A percentile compares a stretch with the other conserved stretches of the same genome.
phyloP scores from a whole-genome alignment of 164 flowering plant species.

The Malania oleifera region DNA sequence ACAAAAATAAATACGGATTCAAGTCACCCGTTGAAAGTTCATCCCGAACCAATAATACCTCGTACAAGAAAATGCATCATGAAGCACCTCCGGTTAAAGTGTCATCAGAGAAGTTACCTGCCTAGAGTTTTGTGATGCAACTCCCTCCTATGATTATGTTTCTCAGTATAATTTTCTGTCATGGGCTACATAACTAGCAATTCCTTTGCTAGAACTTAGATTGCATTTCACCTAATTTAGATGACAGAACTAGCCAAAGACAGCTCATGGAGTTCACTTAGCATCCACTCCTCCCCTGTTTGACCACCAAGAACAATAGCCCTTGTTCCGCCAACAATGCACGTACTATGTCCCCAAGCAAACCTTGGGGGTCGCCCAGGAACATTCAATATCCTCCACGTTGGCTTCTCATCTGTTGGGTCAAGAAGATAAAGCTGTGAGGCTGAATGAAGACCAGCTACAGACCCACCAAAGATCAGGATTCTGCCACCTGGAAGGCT shows the following conservation, averaged over 20 bases:
- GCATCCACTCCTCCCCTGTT: slow-evolving; percentile 95
- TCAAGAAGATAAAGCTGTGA: slow-evolving; percentile 81
- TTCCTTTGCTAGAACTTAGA: not conserved
- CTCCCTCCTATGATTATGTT: not conserved
- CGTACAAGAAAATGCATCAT: slow-evolving; percentile 13
- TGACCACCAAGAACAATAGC: slow-evolving; percentile 92
- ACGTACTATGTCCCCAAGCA: slow-evolving; percentile 95
- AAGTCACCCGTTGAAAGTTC: slow-evolving; percentile 9
- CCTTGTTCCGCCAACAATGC: slow-evolving; percentile 89
- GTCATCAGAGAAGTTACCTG: slow-evolving; percentile 6
- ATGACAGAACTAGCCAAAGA: slow-evolving; percentile 53
- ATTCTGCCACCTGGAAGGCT: slow-evolving; percentile 90
- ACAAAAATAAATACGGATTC: slow-evolving; percentile 10
- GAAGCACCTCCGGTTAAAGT: slow-evolving; percentile 6
- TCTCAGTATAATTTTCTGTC: not conserved
- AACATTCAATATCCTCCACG: slow-evolving; percentile 88
- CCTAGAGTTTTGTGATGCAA: slow-evolving; percentile 3
- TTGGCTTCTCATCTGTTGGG: slow-evolving; percentile 90
- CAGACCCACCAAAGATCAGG: slow-evolving; percentile 90
- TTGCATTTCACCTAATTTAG: slow-evolving; percentile 12
- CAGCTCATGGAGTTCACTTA: slow-evolving; percentile 77
- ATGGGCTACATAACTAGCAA: not conserved
- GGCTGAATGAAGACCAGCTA: slow-evolving; percentile 92
- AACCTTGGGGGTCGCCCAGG: slow-evolving; percentile 86
- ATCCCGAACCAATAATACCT: slow-evolving; percentile 15